Evolutionary conservation across 2,329 filamentous ascomycete species (phyloP).

Genomic region (Botrytis squamosa): DNA sequence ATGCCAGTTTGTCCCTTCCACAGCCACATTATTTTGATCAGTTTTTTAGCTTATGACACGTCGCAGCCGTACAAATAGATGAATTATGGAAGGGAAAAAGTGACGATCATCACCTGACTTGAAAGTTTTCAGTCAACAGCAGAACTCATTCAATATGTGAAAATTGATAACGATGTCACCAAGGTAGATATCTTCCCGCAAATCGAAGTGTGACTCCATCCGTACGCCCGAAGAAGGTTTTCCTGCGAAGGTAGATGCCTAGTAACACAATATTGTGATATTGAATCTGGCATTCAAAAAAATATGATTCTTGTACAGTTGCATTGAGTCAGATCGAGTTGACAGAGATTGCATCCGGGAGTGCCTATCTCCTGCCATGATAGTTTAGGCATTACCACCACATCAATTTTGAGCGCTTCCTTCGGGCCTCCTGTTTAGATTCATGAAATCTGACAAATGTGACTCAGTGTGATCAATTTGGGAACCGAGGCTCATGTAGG

Average conservation of each 20-base stretch:
- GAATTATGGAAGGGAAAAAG: not conserved
- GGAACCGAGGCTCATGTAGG: not conserved
- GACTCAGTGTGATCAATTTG: not conserved
- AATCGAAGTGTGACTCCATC: not conserved
- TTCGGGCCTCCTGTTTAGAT: not conserved
- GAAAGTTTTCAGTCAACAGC: not conserved
- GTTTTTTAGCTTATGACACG: not conserved
- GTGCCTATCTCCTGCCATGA: not conserved
- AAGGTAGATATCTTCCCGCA: not conserved
- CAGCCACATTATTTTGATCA: not conserved
- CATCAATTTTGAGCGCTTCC: not conserved
- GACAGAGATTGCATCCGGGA: not conserved
- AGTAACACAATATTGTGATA: not conserved
- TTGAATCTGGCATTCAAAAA: not conserved
- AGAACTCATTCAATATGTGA: not conserved
- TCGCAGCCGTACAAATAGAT: not conserved
- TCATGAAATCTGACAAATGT: not conserved
- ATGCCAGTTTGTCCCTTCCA: not conserved
- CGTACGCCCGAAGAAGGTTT: not conserved
- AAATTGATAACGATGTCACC: not conserved
- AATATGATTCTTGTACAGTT: not conserved
- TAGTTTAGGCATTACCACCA: not conserved
- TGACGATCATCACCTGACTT: not conserved
- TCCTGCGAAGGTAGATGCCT: not conserved
- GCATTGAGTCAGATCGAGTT: not conserved